Evolutionary conservation across 1,284 basidiomycete genomes (phyloP).

Genomic region (Rhodotorula sp.): DNA sequence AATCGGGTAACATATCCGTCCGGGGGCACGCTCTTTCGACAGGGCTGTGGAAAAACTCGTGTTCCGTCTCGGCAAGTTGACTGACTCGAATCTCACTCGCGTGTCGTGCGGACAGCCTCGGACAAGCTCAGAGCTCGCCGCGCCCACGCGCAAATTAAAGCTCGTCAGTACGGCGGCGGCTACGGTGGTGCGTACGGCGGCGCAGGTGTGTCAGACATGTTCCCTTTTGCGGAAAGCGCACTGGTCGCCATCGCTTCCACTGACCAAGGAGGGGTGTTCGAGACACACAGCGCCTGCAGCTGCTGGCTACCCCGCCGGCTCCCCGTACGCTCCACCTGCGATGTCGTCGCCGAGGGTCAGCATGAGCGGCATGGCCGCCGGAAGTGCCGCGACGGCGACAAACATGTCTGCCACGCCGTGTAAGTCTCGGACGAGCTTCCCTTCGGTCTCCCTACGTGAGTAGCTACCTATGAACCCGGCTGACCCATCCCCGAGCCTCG

Average conservation of each 20-base stretch:
- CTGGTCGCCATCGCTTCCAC: background rate
- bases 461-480: background rate
- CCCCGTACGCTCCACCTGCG: background rate
- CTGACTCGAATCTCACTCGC: too few species aligned
- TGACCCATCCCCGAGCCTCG: background rate
- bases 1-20: too few species aligned
- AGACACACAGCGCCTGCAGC: too few species aligned
- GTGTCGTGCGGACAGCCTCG: background rate
- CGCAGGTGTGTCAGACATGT: background rate
- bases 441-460: too few species aligned
- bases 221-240: background rate
- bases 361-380: background rate
- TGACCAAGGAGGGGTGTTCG: too few species aligned
- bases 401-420: too few species aligned
- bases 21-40: too few species aligned
- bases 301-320: background rate
- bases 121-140: background rate
- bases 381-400: too few species aligned
- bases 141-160: background rate
- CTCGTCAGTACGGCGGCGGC: background rate
- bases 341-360: background rate
- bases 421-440: too few species aligned
- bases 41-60: too few species aligned
- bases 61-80: too few species aligned
- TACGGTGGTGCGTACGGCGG: background rate